Evolutionary conservation across 192 early-diverging fungal genomes (phyloP).

Genomic region (Cladochytrium replicatum): DNA sequence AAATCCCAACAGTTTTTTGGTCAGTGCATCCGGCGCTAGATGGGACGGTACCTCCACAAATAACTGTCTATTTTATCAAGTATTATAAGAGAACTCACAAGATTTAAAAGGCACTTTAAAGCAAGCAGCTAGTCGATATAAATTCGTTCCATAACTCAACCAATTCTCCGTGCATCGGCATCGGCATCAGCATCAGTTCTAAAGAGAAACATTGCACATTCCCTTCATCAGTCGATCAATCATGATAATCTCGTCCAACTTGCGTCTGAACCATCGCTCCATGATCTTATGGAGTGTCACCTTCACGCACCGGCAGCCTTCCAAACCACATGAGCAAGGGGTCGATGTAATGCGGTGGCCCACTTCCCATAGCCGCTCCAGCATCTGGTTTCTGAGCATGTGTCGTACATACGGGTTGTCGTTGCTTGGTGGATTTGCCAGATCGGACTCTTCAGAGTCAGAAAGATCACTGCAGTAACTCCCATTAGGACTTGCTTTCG

Average conservation of each 20-base stretch:
- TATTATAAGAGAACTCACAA: slow-evolving; percentile 40
- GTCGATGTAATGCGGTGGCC: slow-evolving; percentile 2
- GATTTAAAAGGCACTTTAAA: slow-evolving; percentile 7
- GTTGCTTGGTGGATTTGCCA: no score
- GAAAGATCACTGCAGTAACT: no score
- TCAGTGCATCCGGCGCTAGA: slow-evolving; percentile 83
- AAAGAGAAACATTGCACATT: no score
- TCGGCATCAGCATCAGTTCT: no score
- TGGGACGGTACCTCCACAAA: slow-evolving; percentile 88
- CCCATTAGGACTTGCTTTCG: no score
- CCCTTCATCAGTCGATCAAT: slow-evolving; percentile 1
- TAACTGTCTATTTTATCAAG: slow-evolving; percentile 74
- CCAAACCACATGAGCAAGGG: neutral
- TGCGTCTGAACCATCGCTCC: neutral
- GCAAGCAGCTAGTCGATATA: no score
- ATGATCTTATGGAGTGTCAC: neutral
- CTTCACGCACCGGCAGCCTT: neutral
- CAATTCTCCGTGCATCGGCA: no score
- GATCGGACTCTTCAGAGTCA: no score
- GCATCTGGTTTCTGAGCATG: neutral
- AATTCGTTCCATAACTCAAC: no score
- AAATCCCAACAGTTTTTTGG: slow-evolving; percentile 65
- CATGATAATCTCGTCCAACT: slow-evolving; percentile 7
- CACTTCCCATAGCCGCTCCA: slow-evolving; percentile 4
- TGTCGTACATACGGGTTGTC: no score